Conservation (phyloP, 768 basidiomycete species). For the Macrolepiota albuminosa region DNA sequence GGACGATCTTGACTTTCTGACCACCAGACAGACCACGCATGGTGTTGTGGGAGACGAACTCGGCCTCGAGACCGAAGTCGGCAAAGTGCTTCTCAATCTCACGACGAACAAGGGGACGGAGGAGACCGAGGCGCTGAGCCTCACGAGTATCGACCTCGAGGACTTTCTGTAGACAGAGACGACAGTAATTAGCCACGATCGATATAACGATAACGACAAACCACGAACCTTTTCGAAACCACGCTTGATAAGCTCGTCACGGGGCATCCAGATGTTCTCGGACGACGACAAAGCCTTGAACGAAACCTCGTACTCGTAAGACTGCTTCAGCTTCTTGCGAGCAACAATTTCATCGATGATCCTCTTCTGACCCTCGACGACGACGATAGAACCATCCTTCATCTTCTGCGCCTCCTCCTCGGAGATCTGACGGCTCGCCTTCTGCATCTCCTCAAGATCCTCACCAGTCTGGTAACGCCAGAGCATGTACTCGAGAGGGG, state of each 20-base stretch:
- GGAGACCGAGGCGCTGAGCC: constrained; percentile 92
- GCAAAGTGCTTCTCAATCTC: constrained; percentile 99
- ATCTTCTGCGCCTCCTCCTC: constrained; percentile 92
- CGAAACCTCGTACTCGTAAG: constrained; percentile 96
- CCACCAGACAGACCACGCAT: constrained; percentile 99
- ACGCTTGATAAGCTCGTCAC: constrained; percentile 96
- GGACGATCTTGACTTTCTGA: constrained; percentile 99
- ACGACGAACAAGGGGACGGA: constrained; percentile 94
- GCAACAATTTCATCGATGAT: constrained; percentile 85
- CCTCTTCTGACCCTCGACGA: constrained; percentile 94
- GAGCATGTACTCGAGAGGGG: constrained; percentile 97
- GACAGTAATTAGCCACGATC: constrained; percentile 2
- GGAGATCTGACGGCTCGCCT: constrained; percentile 82
- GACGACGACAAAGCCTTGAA: constrained; percentile 94
- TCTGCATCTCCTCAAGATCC: constrained; percentile 94
- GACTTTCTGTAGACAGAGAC: constrained; percentile 60
- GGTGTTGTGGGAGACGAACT: constrained; percentile 98
- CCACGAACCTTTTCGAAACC: constrained; percentile 85
- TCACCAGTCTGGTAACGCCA: constrained; percentile 99
- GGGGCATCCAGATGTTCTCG: constrained; percentile 96
- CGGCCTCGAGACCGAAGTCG: constrained; percentile 98
- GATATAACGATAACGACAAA: background rate
- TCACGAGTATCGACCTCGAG: constrained; percentile 96
- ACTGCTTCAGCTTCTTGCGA: constrained; percentile 99
- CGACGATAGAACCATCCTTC: constrained; percentile 86